These are phyloP conservation scores for Fusarium xyrophilum DNA, from an alignment of 2,329 filamentous ascomycete genomes.

Conservation along the genomic window DNA sequence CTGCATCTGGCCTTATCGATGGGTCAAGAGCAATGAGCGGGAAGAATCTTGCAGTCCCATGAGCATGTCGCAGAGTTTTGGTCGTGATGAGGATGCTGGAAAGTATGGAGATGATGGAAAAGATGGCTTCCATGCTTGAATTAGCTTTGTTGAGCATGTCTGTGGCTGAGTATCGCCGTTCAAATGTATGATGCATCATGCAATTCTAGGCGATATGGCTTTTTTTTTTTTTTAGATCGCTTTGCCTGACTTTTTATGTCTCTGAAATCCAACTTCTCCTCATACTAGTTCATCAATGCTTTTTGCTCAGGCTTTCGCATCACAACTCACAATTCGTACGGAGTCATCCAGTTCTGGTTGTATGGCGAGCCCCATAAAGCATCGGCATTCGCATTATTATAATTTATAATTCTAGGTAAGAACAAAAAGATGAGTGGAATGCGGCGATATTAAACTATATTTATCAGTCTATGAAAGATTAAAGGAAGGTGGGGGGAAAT, in stretches of 20 bases:
- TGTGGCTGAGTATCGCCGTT: accelerated
- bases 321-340: too few relatives aligned
- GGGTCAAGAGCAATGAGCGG: neutral
- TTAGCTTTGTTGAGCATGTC: neutral
- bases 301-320: accelerated
- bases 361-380: too few relatives aligned
- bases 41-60: neutral
- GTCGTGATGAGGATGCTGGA: accelerated
- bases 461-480: accelerated
- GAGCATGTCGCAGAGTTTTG: neutral
- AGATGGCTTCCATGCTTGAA: neutral
- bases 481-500: accelerated
- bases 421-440: accelerated
- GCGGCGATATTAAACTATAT: accelerated
- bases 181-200: too few relatives aligned
- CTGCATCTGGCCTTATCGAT: too few relatives aligned
- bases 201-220: neutral
- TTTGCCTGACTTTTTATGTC: accelerated
- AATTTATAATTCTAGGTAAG: accelerated
- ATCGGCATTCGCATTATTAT: neutral
- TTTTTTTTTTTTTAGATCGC: accelerated
- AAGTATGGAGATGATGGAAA: accelerated
- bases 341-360: accelerated
- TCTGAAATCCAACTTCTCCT: too few relatives aligned
- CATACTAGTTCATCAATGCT: accelerated